Percentiles rank a stretch among this genome's conserved stretches.
Evolutionary conservation across 2,329 filamentous ascomycete species (phyloP).

Genomic region (Colletotrichum nymphaeae): DNA sequence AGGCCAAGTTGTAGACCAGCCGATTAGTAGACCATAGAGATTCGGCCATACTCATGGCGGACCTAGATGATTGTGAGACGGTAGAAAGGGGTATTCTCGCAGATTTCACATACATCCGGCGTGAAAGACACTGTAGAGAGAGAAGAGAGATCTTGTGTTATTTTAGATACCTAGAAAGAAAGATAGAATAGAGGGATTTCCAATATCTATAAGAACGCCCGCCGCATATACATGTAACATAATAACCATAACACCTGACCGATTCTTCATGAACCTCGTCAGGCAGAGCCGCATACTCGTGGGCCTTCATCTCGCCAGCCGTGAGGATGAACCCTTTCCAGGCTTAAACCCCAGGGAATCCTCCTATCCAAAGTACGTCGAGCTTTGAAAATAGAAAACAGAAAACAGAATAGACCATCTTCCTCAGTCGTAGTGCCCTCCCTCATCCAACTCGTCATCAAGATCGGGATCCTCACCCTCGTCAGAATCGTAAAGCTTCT

Average conservation of each 20-base stretch:
- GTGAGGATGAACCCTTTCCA: too few species aligned
- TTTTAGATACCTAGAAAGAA: constrained; percentile 20
- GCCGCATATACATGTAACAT: background rate
- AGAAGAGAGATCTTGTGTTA: constrained; percentile 2
- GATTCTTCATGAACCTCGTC: background rate
- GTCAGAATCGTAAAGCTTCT: constrained; percentile 48
- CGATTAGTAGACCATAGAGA: background rate
- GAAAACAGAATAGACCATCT: too few species aligned
- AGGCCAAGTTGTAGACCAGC: constrained; percentile 62
- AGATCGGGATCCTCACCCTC: constrained; percentile 44
- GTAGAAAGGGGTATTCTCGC: background rate
- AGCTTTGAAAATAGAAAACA: too few species aligned
- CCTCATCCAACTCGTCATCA: constrained; percentile 42
- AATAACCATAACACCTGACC: background rate
- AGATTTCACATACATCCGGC: background rate
- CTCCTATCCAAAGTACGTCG: background rate
- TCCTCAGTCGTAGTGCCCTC: constrained; percentile 26
- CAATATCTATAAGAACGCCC: constrained; percentile 5
- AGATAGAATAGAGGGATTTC: constrained; percentile 22
- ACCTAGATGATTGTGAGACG: background rate
- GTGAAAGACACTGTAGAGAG: background rate
- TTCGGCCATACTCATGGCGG: background rate
- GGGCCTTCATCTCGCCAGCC: background rate
- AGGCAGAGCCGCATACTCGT: background rate
- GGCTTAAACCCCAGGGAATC: background rate